Conservation (phyloP, 192 early-diverging fungal species). For the Cetraspora pellucida region DNA sequence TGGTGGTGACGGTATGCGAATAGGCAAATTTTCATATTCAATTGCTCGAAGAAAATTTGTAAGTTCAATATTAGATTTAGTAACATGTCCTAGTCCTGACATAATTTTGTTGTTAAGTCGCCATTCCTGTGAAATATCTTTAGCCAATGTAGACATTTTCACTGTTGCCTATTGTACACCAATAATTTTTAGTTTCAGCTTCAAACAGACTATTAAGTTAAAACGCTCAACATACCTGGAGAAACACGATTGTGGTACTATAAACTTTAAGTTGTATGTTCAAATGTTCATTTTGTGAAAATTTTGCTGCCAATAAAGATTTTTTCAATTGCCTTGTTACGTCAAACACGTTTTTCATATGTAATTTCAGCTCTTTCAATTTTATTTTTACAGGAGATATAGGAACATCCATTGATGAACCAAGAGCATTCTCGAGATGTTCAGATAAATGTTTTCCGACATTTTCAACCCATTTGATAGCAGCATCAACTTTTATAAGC, state of each 20-base stretch:
- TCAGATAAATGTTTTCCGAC: slow-evolving; percentile 18
- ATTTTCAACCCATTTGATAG: slow-evolving; percentile 19
- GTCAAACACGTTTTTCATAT: slow-evolving; percentile 6
- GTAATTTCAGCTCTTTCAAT: slow-evolving; percentile 9
- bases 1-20: background rate
- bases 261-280: slow-evolving; percentile 21
- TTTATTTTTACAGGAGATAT: background rate
- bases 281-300: background rate
- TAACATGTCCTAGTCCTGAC: slow-evolving; percentile 21
- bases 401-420: background rate
- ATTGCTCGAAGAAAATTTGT: slow-evolving; percentile 15
- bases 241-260: slow-evolving; percentile 12
- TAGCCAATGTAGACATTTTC: slow-evolving; percentile 15
- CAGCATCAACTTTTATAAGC: slow-evolving; percentile 16
- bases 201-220: background rate
- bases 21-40: background rate
- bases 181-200: background rate
- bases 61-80: slow-evolving; percentile 30
- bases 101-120: slow-evolving; percentile 2
- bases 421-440: slow-evolving; percentile 4
- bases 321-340: slow-evolving; percentile 27
- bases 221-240: slow-evolving; percentile 19
- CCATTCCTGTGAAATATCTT: slow-evolving; percentile 10
- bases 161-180: slow-evolving; percentile 7
- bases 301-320: background rate